A percentile compares a stretch with the other conserved stretches of the same genome.
Evolutionary conservation across 768 basidiomycete species (phyloP).

Genomic region (Psilocybe cubensis): DNA sequence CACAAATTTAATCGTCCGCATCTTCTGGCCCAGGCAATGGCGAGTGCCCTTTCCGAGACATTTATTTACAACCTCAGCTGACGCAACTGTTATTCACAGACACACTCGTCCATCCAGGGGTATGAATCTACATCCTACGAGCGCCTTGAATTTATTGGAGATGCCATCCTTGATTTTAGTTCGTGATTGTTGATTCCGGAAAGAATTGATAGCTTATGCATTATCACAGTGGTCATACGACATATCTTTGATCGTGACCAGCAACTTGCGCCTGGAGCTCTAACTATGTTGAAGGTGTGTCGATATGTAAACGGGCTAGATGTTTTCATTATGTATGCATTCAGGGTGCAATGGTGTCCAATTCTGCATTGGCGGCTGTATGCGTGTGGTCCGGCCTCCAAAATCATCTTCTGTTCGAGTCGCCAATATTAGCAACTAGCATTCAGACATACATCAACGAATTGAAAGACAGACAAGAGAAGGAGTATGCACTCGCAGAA

Average conservation of each 20-base stretch:
- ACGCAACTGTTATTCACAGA: constrained; percentile 46
- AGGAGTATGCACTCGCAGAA: constrained; percentile 51
- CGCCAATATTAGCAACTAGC: constrained; percentile 48
- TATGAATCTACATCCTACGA: constrained; percentile 66
- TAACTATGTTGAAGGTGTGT: constrained; percentile 77
- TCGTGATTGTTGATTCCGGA: constrained; percentile 26
- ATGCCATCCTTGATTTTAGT: constrained; percentile 87
- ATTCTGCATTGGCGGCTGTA: constrained; percentile 74
- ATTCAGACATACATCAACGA: constrained; percentile 58
- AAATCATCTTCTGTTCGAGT: constrained; percentile 61
- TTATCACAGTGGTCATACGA: constrained; percentile 64
- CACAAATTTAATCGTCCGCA: constrained; percentile 63
- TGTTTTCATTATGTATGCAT: constrained; percentile 18
- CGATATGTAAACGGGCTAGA: constrained; percentile 1
- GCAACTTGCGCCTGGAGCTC: constrained; percentile 70
- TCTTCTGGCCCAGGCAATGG: constrained; percentile 75
- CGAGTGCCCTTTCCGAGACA: constrained; percentile 31
- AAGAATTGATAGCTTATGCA: not conserved
- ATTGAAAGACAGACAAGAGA: constrained; percentile 46
- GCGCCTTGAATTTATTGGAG: constrained; percentile 83
- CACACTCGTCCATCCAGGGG: constrained; percentile 64
- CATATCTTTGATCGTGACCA: constrained; percentile 70
- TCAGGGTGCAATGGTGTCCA: constrained; percentile 87
- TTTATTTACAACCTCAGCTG: not conserved
- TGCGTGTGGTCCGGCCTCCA: constrained; percentile 73